Evolutionary conservation across 768 basidiomycete genomes (phyloP), one percentile per base, ranked within the genome.

Genomic region (Russula lepida): DNA sequence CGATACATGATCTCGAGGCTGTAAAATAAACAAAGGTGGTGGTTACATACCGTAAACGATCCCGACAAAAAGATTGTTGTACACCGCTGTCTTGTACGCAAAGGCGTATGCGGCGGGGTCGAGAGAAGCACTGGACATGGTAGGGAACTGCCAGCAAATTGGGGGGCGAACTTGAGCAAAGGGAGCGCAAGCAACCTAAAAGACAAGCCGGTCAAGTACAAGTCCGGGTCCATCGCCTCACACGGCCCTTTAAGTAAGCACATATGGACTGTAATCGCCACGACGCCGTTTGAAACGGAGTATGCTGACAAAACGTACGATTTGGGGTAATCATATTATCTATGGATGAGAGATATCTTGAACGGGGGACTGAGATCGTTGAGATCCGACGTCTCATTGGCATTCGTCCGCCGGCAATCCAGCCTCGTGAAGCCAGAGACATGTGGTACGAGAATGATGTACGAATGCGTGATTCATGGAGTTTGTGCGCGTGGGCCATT

Each of bases 31-130:
- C 13, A 4, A 23, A 28, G 30, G 30, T 17, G 0, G 12, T 55
- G 21, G 7, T 47, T 37, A 23, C 55, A 8, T n/a, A 62, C 60
- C 60, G 30, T 51, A 62, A 19, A 56, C 55, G 27, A 62, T 62
- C 32, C 60, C 60, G 5, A 56, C 39, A 28, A 56, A 56, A 12
- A 62, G 55, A 48, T 56, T 56, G 12, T 51, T 13, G 37, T 62
- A 62, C 32, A 56, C 60, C 23, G 54, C 49, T 13, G 43, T 6
- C 30, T 62, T 51, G 49, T 46, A 62, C 21, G 17, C 19, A 21
- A 37, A 39, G 50, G 37, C 56, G 21, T 51, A 62, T 39, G 32
- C 55, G 3, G 25, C 41, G 6, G 11, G 13, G 15, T 56, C 49
- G 5, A 15, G 32, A 13, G n/a, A 25, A 35, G 15, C 1, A 41